Base-by-base conservation (phyloP, 352 stramenopile genomes). In the Phytophthora cryptogea region DNA sequence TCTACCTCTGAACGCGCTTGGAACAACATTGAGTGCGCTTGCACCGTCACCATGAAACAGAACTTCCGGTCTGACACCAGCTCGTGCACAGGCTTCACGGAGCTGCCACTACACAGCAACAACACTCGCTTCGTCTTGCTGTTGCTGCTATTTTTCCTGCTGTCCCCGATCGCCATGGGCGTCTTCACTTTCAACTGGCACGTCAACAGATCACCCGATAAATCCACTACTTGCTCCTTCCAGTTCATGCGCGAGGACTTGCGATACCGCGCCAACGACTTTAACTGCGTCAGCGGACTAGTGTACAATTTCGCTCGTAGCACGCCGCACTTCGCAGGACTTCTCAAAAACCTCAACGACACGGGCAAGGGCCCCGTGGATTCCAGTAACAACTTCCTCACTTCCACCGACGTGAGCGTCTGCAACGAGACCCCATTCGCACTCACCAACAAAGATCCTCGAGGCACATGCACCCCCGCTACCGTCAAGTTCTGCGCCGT, bases 11-110 rank as follows among this genome's bases (percentile, higher is more conserved):
- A 83, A 0, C 59, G 53, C 4, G 84, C 82, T 51, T 94, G 80
- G 37, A 92, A 89, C 7, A 92, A 39, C 66, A 89, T 85, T 8
- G 71, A 76, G 45, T 86, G 76, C 11, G 82, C 49, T 43, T 78
- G 73, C n/a, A 80, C 74, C 0, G 72, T 78, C 7, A 94, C 74
- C 7, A 88, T 53, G 42, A 94, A 94, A 43, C 82, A 92, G 26
- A 74, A 86, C 30, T 75, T 80, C 26, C 78, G 76, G 17, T 87
- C 78, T 1, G 75, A 72, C 0, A 87, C 74, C 27, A 87, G 54
- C 32, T 92, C 80, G 16, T 89, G 82, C 16, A 92, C 73, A 6
- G 62, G 66, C 43, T 90, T 89, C 10, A 90, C 82, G 0, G 69
- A 74, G 43, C 78, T 89, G 0, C 68, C 69, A 36, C 62, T 78